Base-by-base conservation (phyloP, 192 early-diverging fungal species). In the Coemansia pectinata region DNA sequence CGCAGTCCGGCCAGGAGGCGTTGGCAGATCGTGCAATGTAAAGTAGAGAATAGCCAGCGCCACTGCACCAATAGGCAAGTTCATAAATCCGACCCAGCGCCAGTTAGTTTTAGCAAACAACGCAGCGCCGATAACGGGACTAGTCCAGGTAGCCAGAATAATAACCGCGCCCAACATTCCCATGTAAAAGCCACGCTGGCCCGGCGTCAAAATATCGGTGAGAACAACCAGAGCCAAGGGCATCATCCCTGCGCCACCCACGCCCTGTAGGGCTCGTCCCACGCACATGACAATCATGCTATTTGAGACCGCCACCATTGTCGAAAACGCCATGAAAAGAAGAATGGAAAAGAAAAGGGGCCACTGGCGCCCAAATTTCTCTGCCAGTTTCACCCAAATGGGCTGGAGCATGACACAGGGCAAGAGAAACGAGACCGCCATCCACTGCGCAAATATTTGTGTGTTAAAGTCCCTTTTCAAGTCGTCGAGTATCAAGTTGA, bases 321-420 rank as follows among this genome's bases (percentile, higher is more conserved):
- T 60, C 2, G 82, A 87, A 52, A 76, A 84, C 60, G n/a, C 79
- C 76, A 86, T 71, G 48, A 87, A 87, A 15, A 83, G 39, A 2
- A 74, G 11, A n/a, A 81, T 74, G 14, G 85, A 80, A 1, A 58
- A 63, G n/a, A 85, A 42, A 4, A 86, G 38, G n/a, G 79, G 74
- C 66, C 65, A 65, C 1, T 45, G 47, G 14, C 83, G 73, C 9
- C 86, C 86, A 72, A 89, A 90, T 63, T 93, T 92, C 70, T 96
- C 94, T 3, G 92, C 86, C 53, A 96, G 72, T 67, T 92, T 95
- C 11, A 94, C 95, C 85, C 95, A 96, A 0, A 92, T 65, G 7
- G 91, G 91, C 66, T 90, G 85, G 33, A 92, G 83, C 42, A 93
- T 83, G 0, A 92, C 92, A 29, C 85, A 84, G 7, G 87, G 85